These are phyloP conservation scores for Hanseniaspora gamundiae DNA, from an alignment of 1,139 yeast genomes.

Conservation along the genomic window DNA sequence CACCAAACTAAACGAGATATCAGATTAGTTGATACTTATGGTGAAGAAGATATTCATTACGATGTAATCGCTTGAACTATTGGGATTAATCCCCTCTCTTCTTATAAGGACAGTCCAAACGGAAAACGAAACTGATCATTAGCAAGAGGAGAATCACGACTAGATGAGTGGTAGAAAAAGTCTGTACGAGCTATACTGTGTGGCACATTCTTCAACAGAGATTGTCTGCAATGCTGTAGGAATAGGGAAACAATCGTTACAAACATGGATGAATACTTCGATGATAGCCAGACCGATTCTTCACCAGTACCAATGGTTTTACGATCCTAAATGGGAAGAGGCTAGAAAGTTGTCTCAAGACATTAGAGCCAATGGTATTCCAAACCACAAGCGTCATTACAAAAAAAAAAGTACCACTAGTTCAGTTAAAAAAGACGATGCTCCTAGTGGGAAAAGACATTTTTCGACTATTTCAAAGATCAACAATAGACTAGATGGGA, in stretches of 20 bases:
- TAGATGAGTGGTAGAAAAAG: slow-evolving; percentile 14
- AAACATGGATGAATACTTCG: slow-evolving; percentile 18
- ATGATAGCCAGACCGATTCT: slow-evolving; percentile 17
- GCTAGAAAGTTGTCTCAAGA: slow-evolving; percentile 18
- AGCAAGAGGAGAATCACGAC: no score
- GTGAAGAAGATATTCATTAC: no score
- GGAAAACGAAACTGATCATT: no score
- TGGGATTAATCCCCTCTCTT: no score
- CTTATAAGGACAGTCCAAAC: no score
- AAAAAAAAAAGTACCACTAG: background rate
- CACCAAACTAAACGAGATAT: no score
- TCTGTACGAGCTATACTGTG: slow-evolving; percentile 18
- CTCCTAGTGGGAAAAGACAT: slow-evolving; percentile 2
- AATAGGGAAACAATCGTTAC: slow-evolving; percentile 15
- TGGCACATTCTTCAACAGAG: slow-evolving; percentile 14
- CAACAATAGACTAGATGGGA: no score
- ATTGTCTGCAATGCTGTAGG: slow-evolving; percentile 15
- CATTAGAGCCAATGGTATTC: slow-evolving; percentile 6
- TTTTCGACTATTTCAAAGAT: slow-evolving; percentile 2
- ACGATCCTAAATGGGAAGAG: slow-evolving; percentile 22
- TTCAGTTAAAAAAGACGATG: background rate
- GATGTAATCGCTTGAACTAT: no score
- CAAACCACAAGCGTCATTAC: background rate
- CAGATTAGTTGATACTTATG: no score
- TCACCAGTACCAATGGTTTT: slow-evolving; percentile 16